Evolutionary conservation across 768 basidiomycete species (phyloP).

Genomic region (Phlegmacium glaucopus): DNA sequence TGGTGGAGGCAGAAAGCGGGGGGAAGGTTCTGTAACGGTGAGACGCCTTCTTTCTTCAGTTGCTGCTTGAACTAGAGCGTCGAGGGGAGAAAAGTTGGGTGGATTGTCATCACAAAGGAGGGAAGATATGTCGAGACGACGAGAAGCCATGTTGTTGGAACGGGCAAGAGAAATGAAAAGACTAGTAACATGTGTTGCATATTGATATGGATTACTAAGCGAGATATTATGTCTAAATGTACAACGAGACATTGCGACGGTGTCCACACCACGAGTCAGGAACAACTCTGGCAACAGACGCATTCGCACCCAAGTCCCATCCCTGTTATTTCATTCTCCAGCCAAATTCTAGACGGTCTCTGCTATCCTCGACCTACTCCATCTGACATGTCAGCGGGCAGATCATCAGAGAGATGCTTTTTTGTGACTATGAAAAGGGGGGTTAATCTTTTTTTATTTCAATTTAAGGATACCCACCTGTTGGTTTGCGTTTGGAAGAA

Average conservation of each 20-base stretch:
- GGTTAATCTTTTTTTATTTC: too few relatives aligned
- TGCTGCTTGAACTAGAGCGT: conserved; percentile 70
- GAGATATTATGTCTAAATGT: conserved; percentile 54
- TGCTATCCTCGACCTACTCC: conserved; percentile 76
- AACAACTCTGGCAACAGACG: conserved; percentile 48
- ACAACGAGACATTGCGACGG: conserved; percentile 91
- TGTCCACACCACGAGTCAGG: conserved; percentile 63
- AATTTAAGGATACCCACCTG: conserved; percentile 55
- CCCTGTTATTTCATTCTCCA: conserved; percentile 56
- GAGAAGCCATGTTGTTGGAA: conserved; percentile 50
- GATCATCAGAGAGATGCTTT: conserved; percentile 92
- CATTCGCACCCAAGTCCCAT: conserved; percentile 92
- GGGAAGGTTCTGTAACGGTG: conserved; percentile 21
- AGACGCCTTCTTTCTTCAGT: conserved; percentile 62
- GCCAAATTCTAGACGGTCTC: conserved; percentile 75
- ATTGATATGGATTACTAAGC: conserved; percentile 13
- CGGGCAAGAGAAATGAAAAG: conserved; percentile 19
- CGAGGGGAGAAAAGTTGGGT: conserved; percentile 36
- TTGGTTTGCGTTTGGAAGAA: conserved; percentile 48
- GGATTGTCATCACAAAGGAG: conserved; percentile 59
- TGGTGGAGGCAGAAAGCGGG: conserved; percentile 6
- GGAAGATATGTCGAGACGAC: conserved; percentile 74
- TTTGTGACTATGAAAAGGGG: conserved; percentile 53
- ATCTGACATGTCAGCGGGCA: conserved; percentile 66
- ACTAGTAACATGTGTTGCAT: conserved; percentile 13